Conservation (phyloP, 2,329 filamentous ascomycete genomes). For the Sphaerulina musiva region DNA sequence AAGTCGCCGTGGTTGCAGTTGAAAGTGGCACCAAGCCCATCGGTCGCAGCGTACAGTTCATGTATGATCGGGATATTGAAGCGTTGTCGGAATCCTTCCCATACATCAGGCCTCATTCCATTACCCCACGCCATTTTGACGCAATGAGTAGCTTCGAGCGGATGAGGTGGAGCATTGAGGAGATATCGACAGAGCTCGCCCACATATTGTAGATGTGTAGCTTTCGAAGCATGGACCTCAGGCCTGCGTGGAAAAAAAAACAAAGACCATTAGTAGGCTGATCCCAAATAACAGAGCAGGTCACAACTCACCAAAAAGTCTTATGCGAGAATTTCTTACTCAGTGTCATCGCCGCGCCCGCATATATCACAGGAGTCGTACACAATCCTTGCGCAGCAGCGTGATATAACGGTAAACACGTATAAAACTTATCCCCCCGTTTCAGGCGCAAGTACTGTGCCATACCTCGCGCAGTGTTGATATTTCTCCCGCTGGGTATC, state of each 20-base stretch:
- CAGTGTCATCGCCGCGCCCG: slow-evolving; percentile 62
- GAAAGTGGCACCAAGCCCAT: slow-evolving; percentile 28
- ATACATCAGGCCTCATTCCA: slow-evolving; percentile 74
- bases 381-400: slow-evolving; percentile 64
- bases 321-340: slow-evolving; percentile 71
- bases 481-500: slow-evolving; percentile 20
- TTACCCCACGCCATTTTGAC: slow-evolving; percentile 73
- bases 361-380: slow-evolving; percentile 51
- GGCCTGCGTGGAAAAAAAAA: slow-evolving; percentile 21
- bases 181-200: slow-evolving; percentile 80
- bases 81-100: slow-evolving; percentile 70
- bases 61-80: slow-evolving; percentile 40
- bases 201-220: slow-evolving; percentile 76
- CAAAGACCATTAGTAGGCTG: neutral
- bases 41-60: slow-evolving; percentile 35
- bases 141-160: slow-evolving; percentile 64
- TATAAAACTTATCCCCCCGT: slow-evolving; percentile 47
- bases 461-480: slow-evolving; percentile 53
- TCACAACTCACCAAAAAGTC: slow-evolving; percentile 55
- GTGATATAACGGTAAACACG: slow-evolving; percentile 79
- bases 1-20: slow-evolving; percentile 28
- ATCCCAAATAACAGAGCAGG: neutral
- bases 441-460: slow-evolving; percentile 53
- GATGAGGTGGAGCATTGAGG: slow-evolving; percentile 56
- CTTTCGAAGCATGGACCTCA: slow-evolving; percentile 61